Base-by-base conservation (phyloP, 2,329 filamentous ascomycete species). In the Penicillium psychrosexuale region DNA sequence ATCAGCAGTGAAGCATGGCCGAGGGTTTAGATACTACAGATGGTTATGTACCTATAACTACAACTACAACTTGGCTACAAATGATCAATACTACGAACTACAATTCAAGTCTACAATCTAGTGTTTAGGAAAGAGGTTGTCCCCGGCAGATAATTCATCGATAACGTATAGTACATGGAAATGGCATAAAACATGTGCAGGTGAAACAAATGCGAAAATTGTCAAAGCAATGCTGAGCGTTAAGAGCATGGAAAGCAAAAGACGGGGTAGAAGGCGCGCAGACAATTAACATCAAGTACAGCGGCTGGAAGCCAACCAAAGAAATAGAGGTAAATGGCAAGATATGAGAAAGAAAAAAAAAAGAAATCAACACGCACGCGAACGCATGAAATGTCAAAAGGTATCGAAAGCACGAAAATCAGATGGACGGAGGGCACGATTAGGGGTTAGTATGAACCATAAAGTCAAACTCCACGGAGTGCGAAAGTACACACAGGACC, bases 401-500 rank as follows among this genome's bases (percentile, higher is more conserved):
- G 66, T 70, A 72, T 69, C 67, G 70, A 68, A 55, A 63, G 57
- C 38, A 63, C 58, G 58, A 63, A 67, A 61, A 58, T 54, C 57
- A 63, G 60, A 64, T 61, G 65, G 62, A 67, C 65, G 59, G 65
- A 57, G 59, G 68, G 66, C 61, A 69, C 64, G 61, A 68, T 70
- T 67, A 70, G 67, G 70, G 65, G 69, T 64, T 69, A 61, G 63
- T 57, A 59, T 58, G 56, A 55, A 65, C 59, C 55, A 58, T 60
- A 69, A 65, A 62, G 47, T 51, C 61, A 55, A 74, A 73, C 69
- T 71, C 69, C 69, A 69, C 67, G 64, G 65, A 70, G 69, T 71
- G 69, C 71, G 65, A 72, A 63, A 69, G 65, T 75, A 74, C 74
- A 76, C 73, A 70, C 74, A 76, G 74, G 73, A 75, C 74, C 74